Conservation (phyloP, 1,139 yeast genomes). For the Sugiyamaella neomexicana region DNA sequence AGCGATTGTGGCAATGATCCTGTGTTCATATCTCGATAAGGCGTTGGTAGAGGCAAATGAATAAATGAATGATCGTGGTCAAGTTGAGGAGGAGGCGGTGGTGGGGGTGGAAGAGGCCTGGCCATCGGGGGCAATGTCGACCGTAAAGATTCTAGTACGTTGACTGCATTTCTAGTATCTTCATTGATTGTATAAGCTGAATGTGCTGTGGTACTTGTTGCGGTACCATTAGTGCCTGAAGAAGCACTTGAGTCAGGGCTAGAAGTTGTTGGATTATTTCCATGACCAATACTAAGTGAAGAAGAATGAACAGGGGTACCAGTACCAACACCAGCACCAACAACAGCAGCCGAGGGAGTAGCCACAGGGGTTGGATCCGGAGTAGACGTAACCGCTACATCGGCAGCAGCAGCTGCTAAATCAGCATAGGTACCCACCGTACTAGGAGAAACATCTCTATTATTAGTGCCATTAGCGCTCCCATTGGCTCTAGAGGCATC, state of each 20-base stretch:
- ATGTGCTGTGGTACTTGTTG: background rate
- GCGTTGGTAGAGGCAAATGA: background rate
- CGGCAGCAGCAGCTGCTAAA: conserved; percentile 5
- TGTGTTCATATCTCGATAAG: background rate
- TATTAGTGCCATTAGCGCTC: background rate
- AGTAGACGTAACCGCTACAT: conserved; percentile 3
- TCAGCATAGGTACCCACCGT: background rate
- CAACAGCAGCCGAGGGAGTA: background rate
- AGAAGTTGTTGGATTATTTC: background rate
- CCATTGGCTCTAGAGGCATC: background rate
- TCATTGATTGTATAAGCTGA: background rate
- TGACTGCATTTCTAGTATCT: conserved; percentile 1
- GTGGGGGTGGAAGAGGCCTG: background rate
- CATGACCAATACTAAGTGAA: no score
- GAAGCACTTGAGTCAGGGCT: background rate
- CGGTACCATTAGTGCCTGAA: background rate
- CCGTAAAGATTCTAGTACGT: conserved; percentile 2
- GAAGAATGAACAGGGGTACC: background rate
- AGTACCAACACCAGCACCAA: background rate
- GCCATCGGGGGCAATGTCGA: background rate
- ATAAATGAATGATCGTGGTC: background rate
- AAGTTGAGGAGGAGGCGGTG: background rate
- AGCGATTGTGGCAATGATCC: background rate
- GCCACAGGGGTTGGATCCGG: conserved; percentile 3
- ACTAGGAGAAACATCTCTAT: background rate